phyloP scores from a whole-genome alignment of 2,329 filamentous ascomycete genomes.

The Diaporthe vexans region DNA sequence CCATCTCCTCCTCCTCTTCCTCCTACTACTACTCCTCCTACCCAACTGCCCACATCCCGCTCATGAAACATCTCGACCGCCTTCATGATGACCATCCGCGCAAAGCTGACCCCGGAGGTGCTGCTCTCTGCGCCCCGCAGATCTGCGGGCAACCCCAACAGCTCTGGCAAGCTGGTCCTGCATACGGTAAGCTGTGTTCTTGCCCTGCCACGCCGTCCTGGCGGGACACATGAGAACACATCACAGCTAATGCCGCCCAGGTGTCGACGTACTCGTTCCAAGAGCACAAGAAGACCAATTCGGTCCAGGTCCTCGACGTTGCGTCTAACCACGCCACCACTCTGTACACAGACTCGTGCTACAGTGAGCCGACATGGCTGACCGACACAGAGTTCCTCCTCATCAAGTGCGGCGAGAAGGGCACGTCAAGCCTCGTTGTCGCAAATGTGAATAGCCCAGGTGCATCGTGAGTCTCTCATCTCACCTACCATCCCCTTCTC shows the following conservation, averaged over 20 bases:
- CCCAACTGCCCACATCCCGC: background rate
- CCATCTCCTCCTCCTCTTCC: background rate
- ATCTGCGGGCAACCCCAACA: conserved; percentile 78
- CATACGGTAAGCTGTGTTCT: conserved; percentile 66
- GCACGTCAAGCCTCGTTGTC: conserved; percentile 61
- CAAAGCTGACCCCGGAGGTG: conserved; percentile 82
- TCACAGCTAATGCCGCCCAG: conserved; percentile 50
- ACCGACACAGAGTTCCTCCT: conserved; percentile 73
- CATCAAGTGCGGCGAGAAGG: conserved; percentile 65
- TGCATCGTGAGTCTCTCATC: conserved; percentile 53
- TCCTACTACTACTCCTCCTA: background rate
- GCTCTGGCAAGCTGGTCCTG: conserved; percentile 72
- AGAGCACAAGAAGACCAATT: conserved; percentile 75
- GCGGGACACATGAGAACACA: background rate
- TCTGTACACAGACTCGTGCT: conserved; percentile 74
- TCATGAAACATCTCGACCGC: background rate
- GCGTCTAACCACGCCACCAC: conserved; percentile 74
- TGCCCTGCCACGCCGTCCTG: background rate
- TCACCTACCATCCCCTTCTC: background rate
- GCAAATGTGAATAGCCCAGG: conserved; percentile 53
- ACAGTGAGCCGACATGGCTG: conserved; percentile 83
- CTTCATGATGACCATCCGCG: conserved; percentile 76
- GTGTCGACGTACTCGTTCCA: conserved; percentile 85
- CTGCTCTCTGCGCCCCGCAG: conserved; percentile 82
- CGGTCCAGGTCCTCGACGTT: conserved; percentile 79